Evolutionary conservation across 371 early-diverging fungal species (phyloP), one percentile per base, ranked within the genome.

Genomic region (Lichtheimia hyalospora): DNA sequence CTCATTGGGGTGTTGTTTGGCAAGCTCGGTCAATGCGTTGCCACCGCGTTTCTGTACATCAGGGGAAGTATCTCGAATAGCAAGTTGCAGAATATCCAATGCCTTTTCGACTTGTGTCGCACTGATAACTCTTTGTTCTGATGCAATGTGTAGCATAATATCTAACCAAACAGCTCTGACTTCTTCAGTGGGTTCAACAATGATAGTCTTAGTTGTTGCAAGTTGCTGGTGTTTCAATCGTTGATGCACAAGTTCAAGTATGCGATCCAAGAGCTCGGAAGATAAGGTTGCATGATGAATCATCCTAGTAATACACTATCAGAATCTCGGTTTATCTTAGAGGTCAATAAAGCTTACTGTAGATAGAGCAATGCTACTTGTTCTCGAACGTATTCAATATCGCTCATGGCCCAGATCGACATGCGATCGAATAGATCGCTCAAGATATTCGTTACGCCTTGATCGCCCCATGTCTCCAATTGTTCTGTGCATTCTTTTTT

Each of bases 331-430:
- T 34, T 34, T 34, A 34, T 8, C 8, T 34, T 34, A 2, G 10
- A 8, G 8, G 6, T 1, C 34, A 34, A 34, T 34, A 10, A 2
- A 8, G 2, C 34, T 34, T 34, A 34, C 34, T 34, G 10, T 34
- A 2, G 34, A 34, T 34, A 34, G 6, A 34, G 34, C 34, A 34
- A 8, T 2, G 34, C 24, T 10, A 15, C 27, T 44, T 55, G 41
- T 12, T 55, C 56, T n/a, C 56, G 56, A 21, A 55, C 21, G 43
- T 43, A 43, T 43, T 55, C 56, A n/a, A 55, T 55, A 23, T 41
- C 27, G 24, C 56, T 55, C 41, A 18, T 42, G 12, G n/a, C 24
- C 56, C 56, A 55, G n/a, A 34, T 24, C n/a, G 14, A 0, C 23
- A 20, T 14, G 20, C 18, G n/a, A 18, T 25, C 46, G n/a, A 34